Conservation (phyloP, 805 yeast genomes). For the Hanseniaspora lachancei region DNA sequence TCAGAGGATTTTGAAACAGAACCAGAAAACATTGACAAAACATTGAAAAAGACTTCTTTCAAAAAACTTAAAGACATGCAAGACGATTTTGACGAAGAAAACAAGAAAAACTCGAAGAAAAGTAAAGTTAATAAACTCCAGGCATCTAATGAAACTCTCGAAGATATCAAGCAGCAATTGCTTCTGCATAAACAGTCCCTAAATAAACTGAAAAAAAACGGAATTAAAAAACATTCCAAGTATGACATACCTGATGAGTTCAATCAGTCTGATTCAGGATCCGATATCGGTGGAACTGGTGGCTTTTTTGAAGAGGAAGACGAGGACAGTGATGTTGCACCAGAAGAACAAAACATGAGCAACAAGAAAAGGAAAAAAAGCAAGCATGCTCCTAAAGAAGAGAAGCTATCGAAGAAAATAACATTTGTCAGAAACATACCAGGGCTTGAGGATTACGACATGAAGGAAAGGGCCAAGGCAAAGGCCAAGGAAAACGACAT, state of each 20-base stretch:
- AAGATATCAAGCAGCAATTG: constrained; percentile 8
- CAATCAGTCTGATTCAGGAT: constrained; percentile 12
- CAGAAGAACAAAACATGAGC: constrained; percentile 9
- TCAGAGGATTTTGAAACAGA: constrained; percentile 19
- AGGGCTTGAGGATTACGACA: constrained; percentile 37
- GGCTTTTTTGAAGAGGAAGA: constrained; percentile 33
- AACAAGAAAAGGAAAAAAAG: constrained; percentile 28
- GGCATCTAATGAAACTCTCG: constrained; percentile 11
- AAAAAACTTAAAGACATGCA: constrained; percentile 54
- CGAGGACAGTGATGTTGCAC: constrained; percentile 19
- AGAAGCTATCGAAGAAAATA: constrained; percentile 61
- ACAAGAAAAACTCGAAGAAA: constrained; percentile 11
- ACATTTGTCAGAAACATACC: constrained; percentile 61
- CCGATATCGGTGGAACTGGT: constrained; percentile 19
- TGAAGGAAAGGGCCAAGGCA: constrained; percentile 14
- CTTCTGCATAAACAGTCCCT: constrained; percentile 8
- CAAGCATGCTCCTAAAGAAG: constrained; percentile 82
- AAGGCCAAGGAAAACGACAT: constrained; percentile 38
- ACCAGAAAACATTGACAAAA: constrained; percentile 28
- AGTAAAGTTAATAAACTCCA: not conserved
- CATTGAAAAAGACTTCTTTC: constrained; percentile 34
- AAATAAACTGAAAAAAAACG: constrained; percentile 15
- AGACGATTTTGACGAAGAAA: constrained; percentile 29
- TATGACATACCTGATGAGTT: constrained; percentile 14
- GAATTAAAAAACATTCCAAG: not conserved